A percentile compares a stretch with the other conserved stretches of the same genome.
Conservation (phyloP, 1,284 basidiomycete genomes). For the Austroboletus novae-zelandiae region DNA sequence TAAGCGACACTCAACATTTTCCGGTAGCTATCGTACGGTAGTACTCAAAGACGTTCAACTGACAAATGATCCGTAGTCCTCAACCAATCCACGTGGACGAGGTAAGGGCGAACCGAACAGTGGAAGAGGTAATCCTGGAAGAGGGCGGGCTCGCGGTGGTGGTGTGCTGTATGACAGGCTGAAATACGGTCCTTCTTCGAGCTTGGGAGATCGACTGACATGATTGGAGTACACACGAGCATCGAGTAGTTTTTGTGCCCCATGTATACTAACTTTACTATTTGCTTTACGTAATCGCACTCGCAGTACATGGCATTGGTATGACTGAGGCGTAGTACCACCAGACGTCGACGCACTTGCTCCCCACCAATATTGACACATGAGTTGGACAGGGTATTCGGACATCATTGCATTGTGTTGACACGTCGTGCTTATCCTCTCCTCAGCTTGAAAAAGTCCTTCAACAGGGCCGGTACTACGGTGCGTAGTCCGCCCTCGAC, state of each 20-base stretch:
- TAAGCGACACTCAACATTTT: slow-evolving; percentile 17
- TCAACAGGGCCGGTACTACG: slow-evolving; percentile 91
- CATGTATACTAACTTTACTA: slow-evolving; percentile 1
- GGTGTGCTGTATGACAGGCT: slow-evolving; percentile 23
- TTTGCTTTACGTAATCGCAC: slow-evolving; percentile 20
- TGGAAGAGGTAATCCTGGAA: slow-evolving; percentile 19
- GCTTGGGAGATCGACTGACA: slow-evolving; percentile 18
- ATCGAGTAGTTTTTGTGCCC: background rate
- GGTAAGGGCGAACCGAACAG: slow-evolving; percentile 18
- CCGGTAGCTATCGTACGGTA: slow-evolving; percentile 16
- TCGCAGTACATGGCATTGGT: background rate
- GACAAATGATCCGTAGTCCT: slow-evolving; percentile 8
- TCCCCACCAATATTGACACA: slow-evolving; percentile 11
- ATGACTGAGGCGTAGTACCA: background rate
- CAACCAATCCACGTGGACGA: slow-evolving; percentile 20
- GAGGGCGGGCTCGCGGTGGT: slow-evolving; percentile 23
- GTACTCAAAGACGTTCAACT: background rate
- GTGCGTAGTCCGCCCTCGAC: slow-evolving; percentile 35
- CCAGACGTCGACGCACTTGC: background rate
- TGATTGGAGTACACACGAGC: slow-evolving; percentile 2
- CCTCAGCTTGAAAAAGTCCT: slow-evolving; percentile 87
- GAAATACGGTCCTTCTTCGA: slow-evolving; percentile 6
- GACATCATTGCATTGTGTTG: background rate
- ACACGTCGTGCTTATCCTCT: slow-evolving; percentile 5
- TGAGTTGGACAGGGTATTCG: slow-evolving; percentile 51